These are phyloP conservation scores for Dactylellina haptotyla DNA, from an alignment of 2,329 filamentous ascomycete genomes.

Conservation along the genomic window DNA sequence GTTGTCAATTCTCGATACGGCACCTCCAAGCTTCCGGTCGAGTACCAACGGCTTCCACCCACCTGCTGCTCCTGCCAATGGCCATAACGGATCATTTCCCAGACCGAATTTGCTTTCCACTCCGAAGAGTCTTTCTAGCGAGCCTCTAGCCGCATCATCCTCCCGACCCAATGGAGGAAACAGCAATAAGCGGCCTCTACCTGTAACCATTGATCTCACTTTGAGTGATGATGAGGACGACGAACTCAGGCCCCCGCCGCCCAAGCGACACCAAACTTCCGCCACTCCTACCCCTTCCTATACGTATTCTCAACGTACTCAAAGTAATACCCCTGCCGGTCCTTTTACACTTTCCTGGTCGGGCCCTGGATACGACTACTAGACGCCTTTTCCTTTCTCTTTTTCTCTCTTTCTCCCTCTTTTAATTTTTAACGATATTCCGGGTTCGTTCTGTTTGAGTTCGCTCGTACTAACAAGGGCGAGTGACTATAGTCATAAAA, in stretches of 20 bases:
- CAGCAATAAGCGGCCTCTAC: constrained; percentile 66
- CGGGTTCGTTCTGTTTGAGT: background rate
- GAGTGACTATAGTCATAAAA: too few relatives aligned
- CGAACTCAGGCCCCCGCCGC: constrained; percentile 63
- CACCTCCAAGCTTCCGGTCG: constrained; percentile 34
- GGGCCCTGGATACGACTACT: constrained; percentile 19
- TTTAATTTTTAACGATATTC: background rate
- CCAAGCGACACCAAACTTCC: constrained; percentile 65
- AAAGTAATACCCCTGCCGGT: constrained; percentile 18
- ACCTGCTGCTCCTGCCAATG: constrained; percentile 23
- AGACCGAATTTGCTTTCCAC: constrained; percentile 55
- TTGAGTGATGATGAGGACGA: constrained; percentile 69
- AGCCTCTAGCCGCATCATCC: constrained; percentile 37
- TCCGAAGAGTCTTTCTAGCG: constrained; percentile 59
- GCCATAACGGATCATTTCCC: constrained; percentile 14
- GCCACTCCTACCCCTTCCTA: constrained; percentile 43
- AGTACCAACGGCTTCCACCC: constrained; percentile 59
- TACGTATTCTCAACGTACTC: constrained; percentile 58
- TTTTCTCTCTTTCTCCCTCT: constrained; percentile 9
- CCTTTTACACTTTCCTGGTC: constrained; percentile 41
- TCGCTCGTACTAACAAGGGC: too few relatives aligned
- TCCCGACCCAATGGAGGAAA: constrained; percentile 33
- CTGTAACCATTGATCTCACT: constrained; percentile 71
- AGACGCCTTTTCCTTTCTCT: background rate
- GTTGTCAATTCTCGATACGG: constrained; percentile 53